These are phyloP conservation scores for Talaromyces ruber DNA, from an alignment of 495 filamentous ascomycete species.

Conservation along the genomic window DNA sequence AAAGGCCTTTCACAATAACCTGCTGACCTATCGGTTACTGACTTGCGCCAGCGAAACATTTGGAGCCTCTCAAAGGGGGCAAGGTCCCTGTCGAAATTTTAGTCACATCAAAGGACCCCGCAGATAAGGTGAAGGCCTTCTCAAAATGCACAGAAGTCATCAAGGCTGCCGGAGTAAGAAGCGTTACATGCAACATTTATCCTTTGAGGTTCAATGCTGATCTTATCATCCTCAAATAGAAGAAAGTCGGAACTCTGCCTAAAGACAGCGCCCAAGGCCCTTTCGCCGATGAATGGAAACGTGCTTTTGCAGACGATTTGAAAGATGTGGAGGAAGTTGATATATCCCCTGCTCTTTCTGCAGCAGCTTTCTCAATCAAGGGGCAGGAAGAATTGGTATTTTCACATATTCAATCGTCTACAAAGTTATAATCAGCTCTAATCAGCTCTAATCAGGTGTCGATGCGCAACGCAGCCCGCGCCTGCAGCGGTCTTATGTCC, in stretches of 20 bases:
- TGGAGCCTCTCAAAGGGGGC: constrained; percentile 85
- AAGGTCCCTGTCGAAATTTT: constrained; percentile 86
- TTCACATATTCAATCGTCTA: not conserved
- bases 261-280: constrained; percentile 81
- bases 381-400: constrained; percentile 81
- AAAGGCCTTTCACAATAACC: not conserved
- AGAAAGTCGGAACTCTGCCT: constrained; percentile 77
- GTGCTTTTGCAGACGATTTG: constrained; percentile 60
- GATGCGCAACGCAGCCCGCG: constrained; percentile 87
- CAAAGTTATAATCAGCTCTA: not conserved
- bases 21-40: constrained; percentile 15
- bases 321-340: constrained; percentile 88
- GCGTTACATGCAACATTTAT: not conserved
- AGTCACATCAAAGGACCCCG: constrained; percentile 80
- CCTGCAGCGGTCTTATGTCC: constrained; percentile 83
- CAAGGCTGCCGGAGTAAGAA: constrained; percentile 73
- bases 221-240: constrained; percentile 35
- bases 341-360: constrained; percentile 69
- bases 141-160: constrained; percentile 74
- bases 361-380: constrained; percentile 83
- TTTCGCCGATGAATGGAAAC: constrained; percentile 95
- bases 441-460: constrained; percentile 46
- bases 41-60: constrained; percentile 63
- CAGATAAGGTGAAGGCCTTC: constrained; percentile 81
- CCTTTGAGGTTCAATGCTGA: constrained; percentile 15